Conservation (phyloP, 768 basidiomycete species). For the Tulasnella calospora region DNA sequence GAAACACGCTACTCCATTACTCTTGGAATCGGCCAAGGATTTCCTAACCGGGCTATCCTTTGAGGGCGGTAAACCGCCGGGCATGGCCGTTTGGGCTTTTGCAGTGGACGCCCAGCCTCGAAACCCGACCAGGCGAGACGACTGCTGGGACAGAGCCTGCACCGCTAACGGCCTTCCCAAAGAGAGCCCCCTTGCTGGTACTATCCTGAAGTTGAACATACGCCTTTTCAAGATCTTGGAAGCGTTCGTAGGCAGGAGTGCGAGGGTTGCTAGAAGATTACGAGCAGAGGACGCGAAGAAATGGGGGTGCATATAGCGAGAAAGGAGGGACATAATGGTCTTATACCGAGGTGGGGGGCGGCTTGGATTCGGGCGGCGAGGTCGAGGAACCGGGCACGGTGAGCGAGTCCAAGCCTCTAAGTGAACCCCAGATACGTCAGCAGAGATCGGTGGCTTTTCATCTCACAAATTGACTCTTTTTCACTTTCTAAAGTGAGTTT, state of each 20-base stretch:
- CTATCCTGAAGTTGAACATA: background rate
- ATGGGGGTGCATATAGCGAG: background rate
- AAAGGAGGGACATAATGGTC: background rate
- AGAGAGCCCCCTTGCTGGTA: background rate
- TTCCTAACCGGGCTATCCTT: background rate
- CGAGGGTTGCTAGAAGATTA: background rate
- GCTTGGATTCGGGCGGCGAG: background rate
- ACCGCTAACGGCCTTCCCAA: background rate
- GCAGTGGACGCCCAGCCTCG: background rate
- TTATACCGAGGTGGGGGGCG: background rate
- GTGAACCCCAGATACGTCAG: background rate
- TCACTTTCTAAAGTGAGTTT: background rate
- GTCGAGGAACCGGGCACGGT: background rate
- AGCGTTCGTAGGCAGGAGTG: too few species aligned
- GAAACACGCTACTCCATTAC: background rate
- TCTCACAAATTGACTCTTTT: background rate
- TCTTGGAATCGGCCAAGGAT: background rate
- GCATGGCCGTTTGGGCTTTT: background rate
- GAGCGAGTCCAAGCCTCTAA: background rate
- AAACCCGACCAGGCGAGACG: background rate
- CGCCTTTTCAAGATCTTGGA: background rate
- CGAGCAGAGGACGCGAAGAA: background rate
- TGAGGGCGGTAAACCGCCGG: background rate
- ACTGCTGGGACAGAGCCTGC: background rate
- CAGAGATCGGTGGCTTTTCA: background rate